Base-by-base conservation (phyloP, 768 basidiomycete species). In the Leccinum pellstonianum region DNA sequence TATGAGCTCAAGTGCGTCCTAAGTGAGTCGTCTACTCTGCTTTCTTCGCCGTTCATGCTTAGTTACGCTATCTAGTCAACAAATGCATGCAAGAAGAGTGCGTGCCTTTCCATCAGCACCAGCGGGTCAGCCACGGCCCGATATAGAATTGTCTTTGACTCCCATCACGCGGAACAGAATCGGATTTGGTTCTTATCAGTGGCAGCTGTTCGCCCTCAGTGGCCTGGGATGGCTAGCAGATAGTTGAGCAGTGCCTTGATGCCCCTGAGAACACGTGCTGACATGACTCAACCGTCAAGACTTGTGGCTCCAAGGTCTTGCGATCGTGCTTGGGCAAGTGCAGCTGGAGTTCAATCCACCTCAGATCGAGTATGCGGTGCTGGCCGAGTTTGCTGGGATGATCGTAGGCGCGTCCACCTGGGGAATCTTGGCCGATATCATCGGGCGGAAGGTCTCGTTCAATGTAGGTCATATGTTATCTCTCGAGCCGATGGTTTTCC, bases 161-260 rank as follows among this genome's bases (percentile, higher is more conserved):
- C 43, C 19, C 5, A 19, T 11, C 43, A 46, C 43, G 43, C 19
- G 43, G n/a, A 11, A 51, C 64, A 81, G 80, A 59, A 80, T 82
- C 51, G 80, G 81, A 52, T 82, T 79, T 46, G 81, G 81, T 14
- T 75, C 73, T 46, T 83, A 82, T 69, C 81, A 83, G 56, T 67
- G 72, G 55, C 77, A 82, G 62, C 74, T 83, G 31, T 81, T 83
- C 64, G 19, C 75, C 25, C 69, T 83, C 15, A 73, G 78, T 54
- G 81, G 80, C 56, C 66, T 82, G 5, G 80, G 81, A 57, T 82
- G 81, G 80, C 62, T 78, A 49, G 80, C 78, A 54, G 81, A 81
- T 64, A 80, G 81, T 83, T 43, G 46, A 62, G 78, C 41, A 19
- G 38, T 41, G 25, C 37, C 29, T 51, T 54, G 41, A 41, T 47